These are phyloP conservation scores for Barnettozyma californica DNA, from an alignment of 805 yeast species.

Conservation along the genomic window DNA sequence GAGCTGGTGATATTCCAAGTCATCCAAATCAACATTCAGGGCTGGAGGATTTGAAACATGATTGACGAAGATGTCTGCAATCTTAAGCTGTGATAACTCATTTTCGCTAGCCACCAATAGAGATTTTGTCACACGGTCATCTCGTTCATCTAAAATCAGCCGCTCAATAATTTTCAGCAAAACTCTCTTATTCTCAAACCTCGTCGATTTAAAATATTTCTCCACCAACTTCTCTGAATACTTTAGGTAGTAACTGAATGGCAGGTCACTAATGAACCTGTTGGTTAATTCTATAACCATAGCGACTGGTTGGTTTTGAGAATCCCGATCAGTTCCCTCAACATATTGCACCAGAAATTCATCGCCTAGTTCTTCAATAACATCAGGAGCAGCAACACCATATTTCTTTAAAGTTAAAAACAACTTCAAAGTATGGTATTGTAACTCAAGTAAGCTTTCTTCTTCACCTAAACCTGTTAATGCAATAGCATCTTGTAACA, in stretches of 20 bases:
- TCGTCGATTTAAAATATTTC: slow-evolving; percentile 24
- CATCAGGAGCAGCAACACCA: slow-evolving; percentile 25
- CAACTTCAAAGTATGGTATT: slow-evolving; percentile 41
- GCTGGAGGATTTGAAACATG: slow-evolving; percentile 27
- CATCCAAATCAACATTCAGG: slow-evolving; percentile 31
- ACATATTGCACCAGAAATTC: slow-evolving; percentile 40
- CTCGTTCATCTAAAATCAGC: slow-evolving; percentile 44
- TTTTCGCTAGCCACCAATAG: slow-evolving; percentile 39
- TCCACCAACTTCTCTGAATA: slow-evolving; percentile 34
- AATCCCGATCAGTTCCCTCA: slow-evolving; percentile 17
- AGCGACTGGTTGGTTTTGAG: slow-evolving; percentile 27
- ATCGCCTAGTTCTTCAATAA: slow-evolving; percentile 30
- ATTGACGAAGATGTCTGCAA: slow-evolving; percentile 33
- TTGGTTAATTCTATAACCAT: slow-evolving; percentile 34
- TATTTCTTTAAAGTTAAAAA: slow-evolving; percentile 28
- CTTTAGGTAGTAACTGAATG: slow-evolving; percentile 28
- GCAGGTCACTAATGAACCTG: slow-evolving; percentile 28
- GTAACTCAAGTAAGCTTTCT: slow-evolving; percentile 34
- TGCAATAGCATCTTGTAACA: slow-evolving; percentile 42
- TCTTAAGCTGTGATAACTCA: slow-evolving; percentile 20
- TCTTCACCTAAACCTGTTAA: slow-evolving; percentile 35
- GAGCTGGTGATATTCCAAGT: slow-evolving; percentile 30
- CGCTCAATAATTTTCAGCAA: slow-evolving; percentile 34
- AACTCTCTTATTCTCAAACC: slow-evolving; percentile 39
- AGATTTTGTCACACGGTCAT: slow-evolving; percentile 55